A percentile compares a stretch with the other conserved stretches of the same genome.
Evolutionary conservation across 179 eudicot genomes (phyloP).

Genomic region (Heliamphora pulchella): DNA sequence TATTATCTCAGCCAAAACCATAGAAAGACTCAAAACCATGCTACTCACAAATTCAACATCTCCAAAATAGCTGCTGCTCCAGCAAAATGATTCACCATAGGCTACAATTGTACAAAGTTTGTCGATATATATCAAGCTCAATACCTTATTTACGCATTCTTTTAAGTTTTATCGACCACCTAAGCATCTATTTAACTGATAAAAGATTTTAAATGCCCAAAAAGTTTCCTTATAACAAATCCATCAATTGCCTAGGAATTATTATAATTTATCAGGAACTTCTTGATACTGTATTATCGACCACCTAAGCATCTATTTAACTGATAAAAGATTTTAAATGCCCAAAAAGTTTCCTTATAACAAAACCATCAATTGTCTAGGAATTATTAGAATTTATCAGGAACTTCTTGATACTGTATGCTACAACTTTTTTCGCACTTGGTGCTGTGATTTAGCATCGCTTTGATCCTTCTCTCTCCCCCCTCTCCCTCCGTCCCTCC

Average conservation of each 20-base stretch:
- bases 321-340: background rate
- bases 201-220: background rate
- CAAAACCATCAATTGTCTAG: background rate
- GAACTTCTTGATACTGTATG: background rate
- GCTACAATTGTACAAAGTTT: constrained; percentile 3
- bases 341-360: background rate
- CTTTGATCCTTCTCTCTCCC: too few relatives aligned
- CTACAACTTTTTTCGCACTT: background rate
- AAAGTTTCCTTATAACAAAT: background rate
- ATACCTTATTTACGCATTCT: background rate
- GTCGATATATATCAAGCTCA: too few relatives aligned
- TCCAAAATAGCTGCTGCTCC: background rate
- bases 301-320: background rate
- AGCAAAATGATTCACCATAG: background rate
- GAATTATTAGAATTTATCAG: background rate
- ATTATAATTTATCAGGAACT: background rate
- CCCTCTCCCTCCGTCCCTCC: background rate
- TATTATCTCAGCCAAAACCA: background rate
- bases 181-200: background rate
- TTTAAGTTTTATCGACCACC: background rate
- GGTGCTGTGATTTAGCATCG: background rate
- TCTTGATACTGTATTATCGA: background rate
- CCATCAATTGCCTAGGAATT: background rate
- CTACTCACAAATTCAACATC: background rate
- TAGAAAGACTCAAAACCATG: background rate